Evolutionary conservation across 1,284 basidiomycete genomes (phyloP).

Genomic region (Trichosporon sp.): DNA sequence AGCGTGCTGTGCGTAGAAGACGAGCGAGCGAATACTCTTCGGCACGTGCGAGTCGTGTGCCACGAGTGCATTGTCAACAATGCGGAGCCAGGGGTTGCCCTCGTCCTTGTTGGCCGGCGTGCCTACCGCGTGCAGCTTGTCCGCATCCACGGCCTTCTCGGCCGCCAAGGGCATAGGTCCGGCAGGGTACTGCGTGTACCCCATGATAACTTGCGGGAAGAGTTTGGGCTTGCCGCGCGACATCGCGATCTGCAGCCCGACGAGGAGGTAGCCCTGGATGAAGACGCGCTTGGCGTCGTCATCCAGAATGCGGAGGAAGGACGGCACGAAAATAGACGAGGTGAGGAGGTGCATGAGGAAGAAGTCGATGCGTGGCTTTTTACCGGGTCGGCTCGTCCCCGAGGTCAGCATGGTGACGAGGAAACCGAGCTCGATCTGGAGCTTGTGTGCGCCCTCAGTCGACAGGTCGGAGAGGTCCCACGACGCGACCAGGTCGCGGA

Average conservation of each 20-base stretch:
- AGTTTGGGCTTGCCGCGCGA: constrained; percentile 59
- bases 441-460: constrained; percentile 46
- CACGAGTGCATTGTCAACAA: constrained; percentile 55
- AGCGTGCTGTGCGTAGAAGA: constrained; percentile 54
- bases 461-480: constrained; percentile 52
- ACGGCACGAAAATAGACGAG: constrained; percentile 58
- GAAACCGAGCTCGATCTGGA: constrained; percentile 57
- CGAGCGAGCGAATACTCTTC: constrained; percentile 58
- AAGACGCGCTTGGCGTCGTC: constrained; percentile 49
- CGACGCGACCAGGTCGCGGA: constrained; percentile 52
- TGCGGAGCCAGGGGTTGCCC: constrained; percentile 58
- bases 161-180: constrained; percentile 35
- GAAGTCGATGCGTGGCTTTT: constrained; percentile 59
- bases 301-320: constrained; percentile 47
- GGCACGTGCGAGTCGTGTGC: constrained; percentile 58
- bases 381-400: constrained; percentile 54
- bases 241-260: constrained; percentile 51
- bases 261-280: constrained; percentile 53
- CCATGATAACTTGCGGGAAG: constrained; percentile 54
- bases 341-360: constrained; percentile 67
- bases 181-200: constrained; percentile 51
- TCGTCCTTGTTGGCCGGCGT: constrained; percentile 30
- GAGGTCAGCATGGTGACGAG: constrained; percentile 55
- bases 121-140: constrained; percentile 18
- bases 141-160: background rate